These are phyloP conservation scores for Malus domestica DNA, from an alignment of 306 rosid genomes.

Conservation along the genomic window ASM211411v1 NC_041805.1:31903501-31904000, in stretches of 20 bases:
- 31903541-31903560: slow-evolving; percentile 52
- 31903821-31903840: neutral
- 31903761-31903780: neutral
- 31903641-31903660: neutral
- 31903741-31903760: neutral
- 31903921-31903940: neutral
- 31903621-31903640: neutral
- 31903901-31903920: neutral
- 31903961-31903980: neutral
- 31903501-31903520: slow-evolving; percentile 88
- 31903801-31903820: neutral
- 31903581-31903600: neutral
- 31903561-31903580: neutral
- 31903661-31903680: neutral
- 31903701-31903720: neutral
- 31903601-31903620: neutral
- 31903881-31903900: too few species aligned
- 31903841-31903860: too few species aligned
- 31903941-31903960: neutral
- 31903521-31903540: slow-evolving; percentile 92
- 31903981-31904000: neutral
- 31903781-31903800: neutral
- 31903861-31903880: too few species aligned
- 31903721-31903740: neutral
- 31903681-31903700: neutral